Evolutionary conservation across 73 alveolate genomes (phyloP), one percentile per base, ranked within the genome.

Genomic region (Paramecium octaurelia): DNA sequence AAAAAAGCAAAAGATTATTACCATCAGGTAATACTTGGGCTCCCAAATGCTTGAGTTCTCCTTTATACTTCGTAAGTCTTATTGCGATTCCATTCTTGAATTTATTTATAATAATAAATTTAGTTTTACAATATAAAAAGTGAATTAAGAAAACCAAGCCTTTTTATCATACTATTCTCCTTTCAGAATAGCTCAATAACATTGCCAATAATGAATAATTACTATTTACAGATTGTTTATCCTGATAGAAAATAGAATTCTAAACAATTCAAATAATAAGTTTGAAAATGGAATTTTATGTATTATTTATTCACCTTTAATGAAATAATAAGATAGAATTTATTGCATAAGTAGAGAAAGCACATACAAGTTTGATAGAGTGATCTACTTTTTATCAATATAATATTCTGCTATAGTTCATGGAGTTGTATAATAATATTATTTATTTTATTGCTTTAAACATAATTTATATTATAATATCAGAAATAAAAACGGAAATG

Each of bases 401-500:
- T 40, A 40, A 8, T 40, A 3, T 40, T 40, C 16, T 40, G 7
- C 48, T 0, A 40, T 3, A 6, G 14, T 40, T 40, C 16, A 12
- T 14, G 4, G 23, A 48, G 8, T 12, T 16, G 3, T 0, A 20
- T 18, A 54, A 18, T 54, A 50, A 1, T 4, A 50, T 12, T 2
- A 4, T 16, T 18, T 4, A 54, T 54, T 54, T 10, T 18, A 4
- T 54, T 54, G 34, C 29, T 54, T 54, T 16, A 54, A 18, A n/a
- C 48, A n/a, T 54, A 54, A 18, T 54, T 18, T 54, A 54, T 54
- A 18, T 54, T 54, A 4, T n/a, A n/a, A 54, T 54, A 54, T 54
- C 14, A 18, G 69, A 64, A 64, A 64, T 64, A 64, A 64, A 64
- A 64, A 64, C 84, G 44, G 84, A 34, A 64, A 64, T 64, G 84